Conservation (phyloP, 345 rosid species). For the Hypericum androsaemum region DNA sequence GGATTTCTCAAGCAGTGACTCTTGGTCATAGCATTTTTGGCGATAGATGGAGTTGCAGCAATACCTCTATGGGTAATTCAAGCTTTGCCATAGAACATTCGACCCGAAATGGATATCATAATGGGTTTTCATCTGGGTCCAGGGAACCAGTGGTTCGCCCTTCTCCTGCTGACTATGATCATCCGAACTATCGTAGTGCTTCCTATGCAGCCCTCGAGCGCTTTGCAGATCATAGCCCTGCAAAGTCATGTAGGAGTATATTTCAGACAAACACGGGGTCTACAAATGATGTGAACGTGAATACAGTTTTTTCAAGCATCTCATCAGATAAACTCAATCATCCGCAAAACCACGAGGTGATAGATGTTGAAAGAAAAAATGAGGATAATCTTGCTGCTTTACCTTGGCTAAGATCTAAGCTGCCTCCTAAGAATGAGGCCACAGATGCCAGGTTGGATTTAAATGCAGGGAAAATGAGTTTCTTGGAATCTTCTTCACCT, state of each 20-base stretch:
- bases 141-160: slow-evolving; percentile 26
- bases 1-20: slow-evolving; percentile 33
- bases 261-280: slow-evolving; percentile 23
- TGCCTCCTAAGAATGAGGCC: slow-evolving; percentile 26
- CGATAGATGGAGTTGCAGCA: slow-evolving; percentile 37
- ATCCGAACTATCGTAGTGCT: slow-evolving; percentile 25
- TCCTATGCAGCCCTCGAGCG: slow-evolving; percentile 20
- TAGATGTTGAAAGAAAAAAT: slow-evolving; percentile 37
- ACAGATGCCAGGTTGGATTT: slow-evolving; percentile 32
- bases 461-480: slow-evolving; percentile 23
- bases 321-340: slow-evolving; percentile 24
- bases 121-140: slow-evolving; percentile 45
- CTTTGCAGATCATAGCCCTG: slow-evolving; percentile 19
- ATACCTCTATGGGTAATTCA: slow-evolving; percentile 32
- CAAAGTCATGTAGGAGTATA: slow-evolving; percentile 22
- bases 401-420: slow-evolving; percentile 62
- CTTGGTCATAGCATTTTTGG: slow-evolving; percentile 46
- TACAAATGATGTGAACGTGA: slow-evolving; percentile 37
- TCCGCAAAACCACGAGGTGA: slow-evolving; percentile 22
- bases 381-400: slow-evolving; percentile 32
- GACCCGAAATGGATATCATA: slow-evolving; percentile 37
- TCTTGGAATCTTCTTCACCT: slow-evolving; percentile 27
- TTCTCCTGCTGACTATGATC: slow-evolving; percentile 23
- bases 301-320: slow-evolving; percentile 32
- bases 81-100: slow-evolving; percentile 37